Evolutionary conservation across 2,329 filamentous ascomycete genomes (phyloP), one percentile per base, ranked within the genome.

Genomic region (Epichloe brachyelytri): DNA sequence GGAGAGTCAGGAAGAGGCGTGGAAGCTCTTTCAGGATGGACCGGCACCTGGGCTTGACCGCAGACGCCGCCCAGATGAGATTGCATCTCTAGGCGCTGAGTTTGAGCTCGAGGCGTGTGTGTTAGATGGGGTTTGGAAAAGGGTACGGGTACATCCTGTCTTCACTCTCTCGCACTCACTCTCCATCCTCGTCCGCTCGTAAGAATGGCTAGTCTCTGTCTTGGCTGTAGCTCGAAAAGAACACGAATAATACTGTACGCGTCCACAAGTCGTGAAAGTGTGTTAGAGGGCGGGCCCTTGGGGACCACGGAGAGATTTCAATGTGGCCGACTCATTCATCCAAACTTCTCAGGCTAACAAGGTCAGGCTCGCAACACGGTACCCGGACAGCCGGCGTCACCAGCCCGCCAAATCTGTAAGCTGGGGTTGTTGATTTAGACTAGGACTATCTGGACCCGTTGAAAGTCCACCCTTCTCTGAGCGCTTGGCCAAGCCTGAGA

Each of bases 331-430:
- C 39, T 34, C 51, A 53, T 50, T 41, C 46, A 48, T 45, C 43
- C 44, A 37, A 43, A 48, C 51, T 44, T 45, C 36, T 45, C 40
- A 44, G 48, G 48, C 46, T 45, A 47, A 49, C 36, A 47, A 37
- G 37, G 52, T 48, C 49, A 53, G 52, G 49, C 46, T 43, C 52
- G 45, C 49, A 49, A 46, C 26, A 45, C 46, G 43, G 52, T 51
- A 49, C 22, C 43, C 46, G 50, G 45, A 37, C 17, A 49, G 40
- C 52, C 52, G 52, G 49, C 52, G 41, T 48, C 52, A 51, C 33
- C 49, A 53, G 41, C 41, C 41, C 30, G 46, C 47, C 47, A 43
- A 43, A 33, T 37, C 34, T 49, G 40, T 51, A 19, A 45, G 48
- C 40, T 22, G 43, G 48, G 45, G 46, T 34, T 19, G 37, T 40